Conservation (phyloP, 148 eudicot genomes). For the Euryodendron excelsum region DNA sequence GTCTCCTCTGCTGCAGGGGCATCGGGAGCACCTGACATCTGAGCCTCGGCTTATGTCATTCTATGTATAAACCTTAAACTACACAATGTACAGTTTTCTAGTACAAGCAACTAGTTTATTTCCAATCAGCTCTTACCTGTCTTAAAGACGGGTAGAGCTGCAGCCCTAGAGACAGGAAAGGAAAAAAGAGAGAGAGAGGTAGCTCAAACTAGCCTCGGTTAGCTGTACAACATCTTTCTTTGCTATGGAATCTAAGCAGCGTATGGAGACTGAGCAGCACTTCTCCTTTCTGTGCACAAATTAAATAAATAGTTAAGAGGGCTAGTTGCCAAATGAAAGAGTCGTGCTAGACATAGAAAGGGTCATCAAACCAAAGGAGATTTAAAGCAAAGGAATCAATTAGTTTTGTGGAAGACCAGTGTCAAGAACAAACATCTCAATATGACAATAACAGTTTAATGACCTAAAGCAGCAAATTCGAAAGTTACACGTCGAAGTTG, state of each 20-base stretch:
- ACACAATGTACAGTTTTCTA: constrained; percentile 81
- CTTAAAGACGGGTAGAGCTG: constrained; percentile 28
- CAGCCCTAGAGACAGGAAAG: constrained; percentile 12
- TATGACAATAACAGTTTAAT: neutral
- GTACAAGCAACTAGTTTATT: constrained; percentile 68
- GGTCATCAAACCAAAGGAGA: neutral
- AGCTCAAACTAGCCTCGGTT: constrained; percentile 54
- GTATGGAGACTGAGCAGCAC: constrained; percentile 48
- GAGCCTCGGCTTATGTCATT: constrained; percentile 48
- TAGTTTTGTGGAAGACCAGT: neutral
- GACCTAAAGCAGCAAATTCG: too few species aligned
- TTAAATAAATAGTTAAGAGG: constrained; percentile 9
- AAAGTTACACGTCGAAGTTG: neutral
- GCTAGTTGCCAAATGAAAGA: neutral
- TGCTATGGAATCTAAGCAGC: constrained; percentile 35
- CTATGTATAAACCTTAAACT: constrained; percentile 66
- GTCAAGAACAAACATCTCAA: neutral
- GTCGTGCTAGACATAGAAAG: neutral
- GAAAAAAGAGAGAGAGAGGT: constrained; percentile 16
- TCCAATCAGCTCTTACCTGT: constrained; percentile 40
- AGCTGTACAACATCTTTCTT: constrained; percentile 72
- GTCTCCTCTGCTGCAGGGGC: constrained; percentile 23
- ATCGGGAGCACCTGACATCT: constrained; percentile 39
- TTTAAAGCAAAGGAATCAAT: neutral
- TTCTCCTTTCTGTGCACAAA: constrained; percentile 58